These are phyloP conservation scores for Pisolithus microcarpus DNA, from an alignment of 768 basidiomycete genomes.

Conservation along the genomic window DNA sequence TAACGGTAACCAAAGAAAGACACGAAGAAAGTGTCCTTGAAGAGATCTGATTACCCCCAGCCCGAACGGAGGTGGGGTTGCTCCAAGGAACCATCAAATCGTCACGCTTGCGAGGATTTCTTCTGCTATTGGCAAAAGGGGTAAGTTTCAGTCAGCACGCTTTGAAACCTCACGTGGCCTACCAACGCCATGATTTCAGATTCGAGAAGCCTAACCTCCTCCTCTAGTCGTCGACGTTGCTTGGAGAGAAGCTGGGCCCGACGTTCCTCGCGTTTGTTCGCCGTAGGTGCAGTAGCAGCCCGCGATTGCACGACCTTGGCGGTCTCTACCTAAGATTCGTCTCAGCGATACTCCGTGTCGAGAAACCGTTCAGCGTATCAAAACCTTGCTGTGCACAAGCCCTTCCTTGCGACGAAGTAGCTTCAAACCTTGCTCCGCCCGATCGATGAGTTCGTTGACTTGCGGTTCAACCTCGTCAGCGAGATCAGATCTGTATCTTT, in stretches of 20 bases:
- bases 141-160: constrained; percentile 1
- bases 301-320: constrained; percentile 36
- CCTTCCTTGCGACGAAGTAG: constrained; percentile 56
- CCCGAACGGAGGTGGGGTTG: background rate
- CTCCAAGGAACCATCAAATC: background rate
- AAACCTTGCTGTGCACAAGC: constrained; percentile 57
- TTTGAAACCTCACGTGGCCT: background rate
- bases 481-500: constrained; percentile 65
- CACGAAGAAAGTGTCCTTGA: too few species aligned
- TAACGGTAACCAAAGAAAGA: too few species aligned
- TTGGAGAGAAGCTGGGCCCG: constrained; percentile 57
- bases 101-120: constrained; percentile 3
- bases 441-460: constrained; percentile 64
- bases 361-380: constrained; percentile 2
- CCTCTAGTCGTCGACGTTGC: constrained; percentile 62
- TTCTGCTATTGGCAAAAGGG: constrained; percentile 12
- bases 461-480: constrained; percentile 78
- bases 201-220: constrained; percentile 52
- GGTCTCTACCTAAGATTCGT: constrained; percentile 44
- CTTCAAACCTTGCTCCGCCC: constrained; percentile 62
- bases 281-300: constrained; percentile 41
- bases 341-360: background rate
- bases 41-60: too few species aligned
- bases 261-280: constrained; percentile 60
- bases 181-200: constrained; percentile 57